These are phyloP conservation scores for Cerioporus squamosus DNA, from an alignment of 1,284 basidiomycete genomes.

Conservation along the genomic window DNA sequence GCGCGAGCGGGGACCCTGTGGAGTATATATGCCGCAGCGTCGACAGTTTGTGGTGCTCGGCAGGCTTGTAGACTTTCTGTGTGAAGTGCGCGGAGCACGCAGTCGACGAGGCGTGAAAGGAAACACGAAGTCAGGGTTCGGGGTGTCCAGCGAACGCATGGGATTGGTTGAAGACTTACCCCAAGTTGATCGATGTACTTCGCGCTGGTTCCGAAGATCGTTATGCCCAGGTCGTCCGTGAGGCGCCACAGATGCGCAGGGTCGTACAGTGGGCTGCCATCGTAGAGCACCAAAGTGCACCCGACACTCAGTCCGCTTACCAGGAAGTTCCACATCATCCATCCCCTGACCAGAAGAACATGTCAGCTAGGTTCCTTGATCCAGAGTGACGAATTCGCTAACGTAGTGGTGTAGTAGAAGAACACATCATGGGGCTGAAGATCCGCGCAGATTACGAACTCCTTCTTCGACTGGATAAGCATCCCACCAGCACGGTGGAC, in stretches of 20 bases:
- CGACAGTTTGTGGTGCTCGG: conserved; percentile 64
- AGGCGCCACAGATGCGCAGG: conserved; percentile 76
- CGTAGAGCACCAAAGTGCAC: conserved; percentile 80
- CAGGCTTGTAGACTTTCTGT: conserved; percentile 70
- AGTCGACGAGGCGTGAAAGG: conserved; percentile 10
- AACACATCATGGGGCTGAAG: conserved; percentile 75
- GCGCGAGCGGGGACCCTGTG: conserved; percentile 83
- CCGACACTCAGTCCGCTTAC: conserved; percentile 73
- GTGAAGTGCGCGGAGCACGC: conserved; percentile 9
- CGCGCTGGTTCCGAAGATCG: conserved; percentile 84
- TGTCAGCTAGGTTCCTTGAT: conserved; percentile 8
- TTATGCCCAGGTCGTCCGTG: conserved; percentile 74
- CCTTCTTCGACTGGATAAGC: conserved; percentile 84
- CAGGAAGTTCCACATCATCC: conserved; percentile 91
- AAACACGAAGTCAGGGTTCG: conserved; percentile 1
- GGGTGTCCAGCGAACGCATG: conserved; percentile 24
- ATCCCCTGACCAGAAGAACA: conserved; percentile 51
- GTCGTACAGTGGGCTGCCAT: conserved; percentile 82
- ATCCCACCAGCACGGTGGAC: conserved; percentile 88
- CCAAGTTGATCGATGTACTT: conserved; percentile 83
- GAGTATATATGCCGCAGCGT: conserved; percentile 79
- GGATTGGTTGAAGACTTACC: conserved; percentile 40
- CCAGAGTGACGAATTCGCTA: conserved; percentile 36
- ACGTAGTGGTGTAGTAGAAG: conserved; percentile 90
- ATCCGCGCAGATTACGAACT: conserved; percentile 80